A percentile compares a stretch with the other conserved stretches of the same genome.
These are phyloP conservation scores for Macaranga tanarius DNA, from an alignment of 441 rosid species.

Conservation along the genomic window DNA sequence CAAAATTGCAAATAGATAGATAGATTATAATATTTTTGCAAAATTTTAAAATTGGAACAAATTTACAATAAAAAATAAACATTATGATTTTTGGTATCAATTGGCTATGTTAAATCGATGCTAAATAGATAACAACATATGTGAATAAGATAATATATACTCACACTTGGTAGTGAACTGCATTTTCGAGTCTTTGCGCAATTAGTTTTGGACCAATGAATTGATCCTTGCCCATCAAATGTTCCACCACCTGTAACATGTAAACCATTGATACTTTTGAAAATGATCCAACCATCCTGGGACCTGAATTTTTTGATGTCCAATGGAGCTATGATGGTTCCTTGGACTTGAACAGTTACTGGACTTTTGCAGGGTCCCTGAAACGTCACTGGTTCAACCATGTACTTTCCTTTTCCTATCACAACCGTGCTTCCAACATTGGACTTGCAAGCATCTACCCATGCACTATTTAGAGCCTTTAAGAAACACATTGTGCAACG, in stretches of 20 bases:
- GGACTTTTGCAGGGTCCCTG: constrained; percentile 54
- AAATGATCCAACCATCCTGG: constrained; percentile 39
- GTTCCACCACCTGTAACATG: constrained; percentile 48
- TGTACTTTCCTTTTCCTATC: constrained; percentile 44
- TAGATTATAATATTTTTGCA: too few species aligned
- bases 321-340: constrained; percentile 40
- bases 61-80: too few species aligned
- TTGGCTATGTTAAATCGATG: too few species aligned
- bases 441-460: constrained; percentile 47
- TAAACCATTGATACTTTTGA: constrained; percentile 34
- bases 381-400: constrained; percentile 25
- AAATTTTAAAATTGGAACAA: too few species aligned
- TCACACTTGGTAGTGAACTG: not conserved
- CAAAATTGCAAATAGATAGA: too few species aligned
- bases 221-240: constrained; percentile 58
- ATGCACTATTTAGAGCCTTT: constrained; percentile 40
- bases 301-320: constrained; percentile 9
- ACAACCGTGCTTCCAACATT: constrained; percentile 30
- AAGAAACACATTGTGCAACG: not conserved
- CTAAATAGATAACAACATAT: not conserved
- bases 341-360: constrained; percentile 36
- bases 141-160: not conserved
- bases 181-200: constrained; percentile 32
- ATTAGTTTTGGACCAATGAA: constrained; percentile 37
- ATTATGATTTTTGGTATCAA: too few species aligned